Percentiles rank a stretch among this genome's conserved stretches.
Evolutionary conservation across 345 rosid genomes (phyloP).

Genomic region (Erodium maritimum): DNA sequence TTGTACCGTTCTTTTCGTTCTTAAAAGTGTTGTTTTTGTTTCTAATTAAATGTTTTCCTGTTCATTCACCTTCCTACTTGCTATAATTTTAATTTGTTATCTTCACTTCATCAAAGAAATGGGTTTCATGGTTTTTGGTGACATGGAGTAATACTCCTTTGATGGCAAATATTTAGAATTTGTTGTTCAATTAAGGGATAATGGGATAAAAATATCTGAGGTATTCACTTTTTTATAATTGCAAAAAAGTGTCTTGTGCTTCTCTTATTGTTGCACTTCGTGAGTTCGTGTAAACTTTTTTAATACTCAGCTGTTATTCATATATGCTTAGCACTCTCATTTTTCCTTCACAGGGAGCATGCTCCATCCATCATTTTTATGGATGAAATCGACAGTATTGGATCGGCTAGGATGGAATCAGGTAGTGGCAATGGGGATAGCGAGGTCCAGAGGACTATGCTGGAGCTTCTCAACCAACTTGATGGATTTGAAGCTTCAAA

Average conservation of each 20-base stretch:
- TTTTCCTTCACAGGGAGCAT: conserved; percentile 55
- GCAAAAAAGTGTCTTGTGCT: no score
- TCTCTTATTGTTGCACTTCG: no score
- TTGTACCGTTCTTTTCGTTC: no score
- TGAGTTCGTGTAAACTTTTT: no score
- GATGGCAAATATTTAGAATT: no score
- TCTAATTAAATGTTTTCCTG: no score
- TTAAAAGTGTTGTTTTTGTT: no score
- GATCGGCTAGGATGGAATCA: conserved; percentile 99
- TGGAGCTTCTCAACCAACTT: conserved; percentile 98
- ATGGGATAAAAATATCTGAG: no score
- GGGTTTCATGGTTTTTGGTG: neutral
- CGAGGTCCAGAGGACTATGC: conserved; percentile 96
- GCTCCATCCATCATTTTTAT: conserved; percentile 96
- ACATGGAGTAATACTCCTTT: neutral
- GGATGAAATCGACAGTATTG: conserved; percentile 98
- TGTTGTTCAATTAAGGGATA: no score
- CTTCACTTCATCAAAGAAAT: neutral
- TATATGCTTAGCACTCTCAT: neutral
- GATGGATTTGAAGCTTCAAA: conserved; percentile 98
- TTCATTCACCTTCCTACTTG: neutral
- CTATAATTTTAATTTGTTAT: neutral
- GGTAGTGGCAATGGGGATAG: conserved; percentile 99
- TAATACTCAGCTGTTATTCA: neutral
- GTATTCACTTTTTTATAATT: no score